phyloP scores from a whole-genome alignment of 768 basidiomycete species.

The Podaxis mareebaensis region DNA sequence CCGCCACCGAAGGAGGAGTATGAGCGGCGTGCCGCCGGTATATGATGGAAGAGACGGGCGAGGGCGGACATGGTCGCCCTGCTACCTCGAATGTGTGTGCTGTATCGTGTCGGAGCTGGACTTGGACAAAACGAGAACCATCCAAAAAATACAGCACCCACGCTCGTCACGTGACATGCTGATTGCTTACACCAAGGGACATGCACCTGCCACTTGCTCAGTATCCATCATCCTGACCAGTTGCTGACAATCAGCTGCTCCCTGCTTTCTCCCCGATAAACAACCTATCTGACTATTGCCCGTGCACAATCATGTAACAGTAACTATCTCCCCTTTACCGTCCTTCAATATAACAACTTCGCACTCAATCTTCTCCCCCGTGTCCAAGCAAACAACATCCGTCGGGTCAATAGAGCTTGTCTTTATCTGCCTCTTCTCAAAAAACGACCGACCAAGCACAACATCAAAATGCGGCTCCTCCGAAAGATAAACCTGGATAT shows the following conservation, averaged over 20 bases:
- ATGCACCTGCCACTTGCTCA: not conserved
- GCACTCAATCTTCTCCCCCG: conserved; percentile 88
- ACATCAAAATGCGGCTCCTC: conserved; percentile 98
- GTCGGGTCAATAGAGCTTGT: conserved; percentile 84
- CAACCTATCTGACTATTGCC: not conserved
- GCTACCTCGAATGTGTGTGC: not conserved
- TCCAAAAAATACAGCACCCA: not conserved
- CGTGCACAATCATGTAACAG: conserved; percentile 58
- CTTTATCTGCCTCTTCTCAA: conserved; percentile 80
- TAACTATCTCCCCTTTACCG: conserved; percentile 87
- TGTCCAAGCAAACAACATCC: conserved; percentile 88
- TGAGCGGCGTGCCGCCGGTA: conserved; percentile 51
- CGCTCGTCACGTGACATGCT: not conserved
- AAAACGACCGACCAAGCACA: conserved; percentile 85
- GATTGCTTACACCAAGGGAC: not conserved
- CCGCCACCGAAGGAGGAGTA: conserved; percentile 80
- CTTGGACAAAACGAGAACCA: not conserved
- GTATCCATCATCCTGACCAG: not conserved
- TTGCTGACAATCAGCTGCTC: not conserved
- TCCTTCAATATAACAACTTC: conserved; percentile 92
- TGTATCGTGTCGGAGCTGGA: not conserved
- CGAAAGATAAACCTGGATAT: conserved; percentile 75
- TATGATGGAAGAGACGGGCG: conserved; percentile 47
- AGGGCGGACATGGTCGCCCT: conserved; percentile 49
- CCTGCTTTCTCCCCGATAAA: not conserved